These are phyloP conservation scores for Lipomyces kockii DNA, from an alignment of 805 yeast species.

Conservation along the genomic window DNA sequence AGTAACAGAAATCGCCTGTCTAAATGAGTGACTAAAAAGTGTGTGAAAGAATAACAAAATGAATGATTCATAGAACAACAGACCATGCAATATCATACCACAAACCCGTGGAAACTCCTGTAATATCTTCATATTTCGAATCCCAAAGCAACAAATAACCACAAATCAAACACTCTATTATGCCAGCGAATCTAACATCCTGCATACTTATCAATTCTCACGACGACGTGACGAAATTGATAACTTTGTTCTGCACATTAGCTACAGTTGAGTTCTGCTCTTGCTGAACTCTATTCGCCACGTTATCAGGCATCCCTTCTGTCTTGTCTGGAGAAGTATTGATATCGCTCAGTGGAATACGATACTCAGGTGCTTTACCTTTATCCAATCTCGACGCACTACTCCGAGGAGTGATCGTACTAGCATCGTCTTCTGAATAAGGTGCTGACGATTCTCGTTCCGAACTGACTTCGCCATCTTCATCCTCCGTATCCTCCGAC, in stretches of 20 bases:
- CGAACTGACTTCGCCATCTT: neutral
- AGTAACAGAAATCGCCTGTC: too few species aligned
- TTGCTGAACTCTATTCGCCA: neutral
- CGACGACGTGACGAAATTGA: slow-evolving; percentile 9
- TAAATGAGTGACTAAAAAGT: too few species aligned
- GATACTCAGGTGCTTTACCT: slow-evolving; percentile 6
- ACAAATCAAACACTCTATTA: too few species aligned
- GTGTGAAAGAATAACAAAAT: too few species aligned
- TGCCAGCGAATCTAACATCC: too few species aligned
- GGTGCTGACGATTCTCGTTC: slow-evolving; percentile 3
- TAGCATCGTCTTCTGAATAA: neutral
- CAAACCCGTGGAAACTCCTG: too few species aligned
- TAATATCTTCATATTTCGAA: too few species aligned
- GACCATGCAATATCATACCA: too few species aligned
- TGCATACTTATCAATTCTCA: neutral
- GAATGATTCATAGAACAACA: too few species aligned
- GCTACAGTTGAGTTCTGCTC: slow-evolving; percentile 8
- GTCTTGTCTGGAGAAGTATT: neutral
- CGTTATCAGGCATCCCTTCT: neutral
- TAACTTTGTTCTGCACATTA: slow-evolving; percentile 15
- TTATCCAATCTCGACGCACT: neutral
- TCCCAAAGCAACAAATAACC: too few species aligned
- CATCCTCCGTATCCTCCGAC: slow-evolving; percentile 10
- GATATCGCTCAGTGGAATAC: neutral
- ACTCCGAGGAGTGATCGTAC: neutral